These are phyloP conservation scores for Schwanniomyces yamadae DNA, from an alignment of 805 yeast species.

Conservation along the genomic window DNA sequence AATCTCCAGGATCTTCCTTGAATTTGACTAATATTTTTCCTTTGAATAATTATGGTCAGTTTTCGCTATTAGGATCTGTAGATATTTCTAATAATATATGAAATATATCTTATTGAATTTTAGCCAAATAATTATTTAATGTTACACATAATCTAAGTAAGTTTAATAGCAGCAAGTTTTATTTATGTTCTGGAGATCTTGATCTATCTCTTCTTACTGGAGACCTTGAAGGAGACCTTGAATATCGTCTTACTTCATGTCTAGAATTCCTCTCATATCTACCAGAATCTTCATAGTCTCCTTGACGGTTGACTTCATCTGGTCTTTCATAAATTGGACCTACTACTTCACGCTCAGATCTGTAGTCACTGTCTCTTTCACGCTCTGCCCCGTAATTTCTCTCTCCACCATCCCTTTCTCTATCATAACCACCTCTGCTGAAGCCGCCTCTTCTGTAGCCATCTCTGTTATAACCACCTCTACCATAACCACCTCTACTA, in stretches of 20 bases:
- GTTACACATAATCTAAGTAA: neutral
- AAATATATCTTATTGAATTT: too few relatives aligned
- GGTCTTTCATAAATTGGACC: too few relatives aligned
- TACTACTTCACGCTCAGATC: neutral
- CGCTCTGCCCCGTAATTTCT: constrained; percentile 15
- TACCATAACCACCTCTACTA: constrained; percentile 11
- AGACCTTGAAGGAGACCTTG: constrained; percentile 31
- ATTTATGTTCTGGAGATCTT: constrained; percentile 39
- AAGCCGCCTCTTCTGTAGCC: constrained; percentile 17
- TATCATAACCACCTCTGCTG: constrained; percentile 19
- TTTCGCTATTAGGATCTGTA: too few relatives aligned
- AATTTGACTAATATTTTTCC: too few relatives aligned
- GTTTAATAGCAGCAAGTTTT: neutral
- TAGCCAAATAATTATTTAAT: too few relatives aligned
- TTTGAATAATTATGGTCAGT: too few relatives aligned
- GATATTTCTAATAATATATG: too few relatives aligned
- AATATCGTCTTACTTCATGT: constrained; percentile 20
- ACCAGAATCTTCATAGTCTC: constrained; percentile 6
- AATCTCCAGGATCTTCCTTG: too few relatives aligned
- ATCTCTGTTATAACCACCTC: constrained; percentile 10
- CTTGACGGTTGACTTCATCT: constrained; percentile 9
- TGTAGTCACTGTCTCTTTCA: constrained; percentile 16
- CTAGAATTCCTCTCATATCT: neutral
- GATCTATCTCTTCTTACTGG: constrained; percentile 32
- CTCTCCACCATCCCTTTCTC: constrained; percentile 9